A percentile compares a stretch with the other conserved stretches of the same genome.
These are phyloP conservation scores for Penicillium antarcticum DNA, from an alignment of 495 filamentous ascomycete genomes.

Conservation along the genomic window DNA sequence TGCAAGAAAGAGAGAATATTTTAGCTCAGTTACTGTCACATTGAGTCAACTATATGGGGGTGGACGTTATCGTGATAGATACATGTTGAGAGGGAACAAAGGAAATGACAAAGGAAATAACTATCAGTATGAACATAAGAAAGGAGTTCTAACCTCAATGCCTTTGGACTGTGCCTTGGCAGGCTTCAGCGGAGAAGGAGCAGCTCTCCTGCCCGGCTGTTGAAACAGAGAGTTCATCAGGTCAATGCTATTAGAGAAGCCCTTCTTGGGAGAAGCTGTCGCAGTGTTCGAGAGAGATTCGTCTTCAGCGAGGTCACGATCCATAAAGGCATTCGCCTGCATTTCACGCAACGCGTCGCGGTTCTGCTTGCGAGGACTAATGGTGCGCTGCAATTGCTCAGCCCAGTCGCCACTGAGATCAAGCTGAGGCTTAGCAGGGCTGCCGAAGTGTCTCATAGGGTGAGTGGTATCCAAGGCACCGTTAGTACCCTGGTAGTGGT, in stretches of 20 bases:
- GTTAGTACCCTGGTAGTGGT: constrained; percentile 39
- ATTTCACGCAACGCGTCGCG: constrained; percentile 61
- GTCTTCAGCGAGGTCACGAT: constrained; percentile 31
- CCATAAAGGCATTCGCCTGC: constrained; percentile 52
- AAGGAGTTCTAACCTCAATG: constrained; percentile 69
- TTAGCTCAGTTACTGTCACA: constrained; percentile 30
- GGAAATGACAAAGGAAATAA: constrained; percentile 7
- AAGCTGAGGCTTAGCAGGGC: constrained; percentile 58
- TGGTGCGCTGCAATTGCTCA: constrained; percentile 84
- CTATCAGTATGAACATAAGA: constrained; percentile 27
- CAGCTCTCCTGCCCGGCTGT: constrained; percentile 34
- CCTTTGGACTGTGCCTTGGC: constrained; percentile 52
- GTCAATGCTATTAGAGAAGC: constrained; percentile 78
- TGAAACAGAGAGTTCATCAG: constrained; percentile 88
- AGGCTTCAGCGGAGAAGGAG: constrained; percentile 36
- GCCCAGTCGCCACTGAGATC: constrained; percentile 72
- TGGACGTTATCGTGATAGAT: constrained; percentile 15
- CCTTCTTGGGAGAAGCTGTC: constrained; percentile 43
- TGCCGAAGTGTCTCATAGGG: constrained; percentile 44
- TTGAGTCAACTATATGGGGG: constrained; percentile 27
- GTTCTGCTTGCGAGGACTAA: constrained; percentile 86
- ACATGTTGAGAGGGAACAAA: constrained; percentile 16
- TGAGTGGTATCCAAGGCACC: constrained; percentile 47
- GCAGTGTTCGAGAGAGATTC: constrained; percentile 30
- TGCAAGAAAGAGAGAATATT: constrained; percentile 50